Conservation (phyloP, 768 basidiomycete genomes). For the Lentinula detonsa region DNA sequence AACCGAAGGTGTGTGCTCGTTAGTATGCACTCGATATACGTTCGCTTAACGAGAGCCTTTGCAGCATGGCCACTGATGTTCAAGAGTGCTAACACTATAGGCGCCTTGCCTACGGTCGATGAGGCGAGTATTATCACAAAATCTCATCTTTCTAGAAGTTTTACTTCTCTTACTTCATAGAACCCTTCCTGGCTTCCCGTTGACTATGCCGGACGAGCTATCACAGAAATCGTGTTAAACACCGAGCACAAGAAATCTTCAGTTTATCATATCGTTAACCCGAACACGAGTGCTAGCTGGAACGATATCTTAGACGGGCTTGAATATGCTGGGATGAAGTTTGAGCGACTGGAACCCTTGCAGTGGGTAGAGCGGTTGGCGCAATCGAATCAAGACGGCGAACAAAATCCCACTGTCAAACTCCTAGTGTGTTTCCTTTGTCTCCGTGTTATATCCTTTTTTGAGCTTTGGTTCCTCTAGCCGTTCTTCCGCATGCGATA, state of each 20-base stretch:
- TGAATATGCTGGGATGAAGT: constrained; percentile 27
- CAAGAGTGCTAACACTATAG: constrained; percentile 35
- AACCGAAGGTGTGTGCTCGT: constrained; percentile 27
- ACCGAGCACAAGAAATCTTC: constrained; percentile 8
- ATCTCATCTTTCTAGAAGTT: background rate
- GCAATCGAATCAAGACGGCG: constrained; percentile 27
- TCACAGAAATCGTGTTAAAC: constrained; percentile 34
- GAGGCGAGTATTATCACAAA: constrained; percentile 17
- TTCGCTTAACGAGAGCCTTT: background rate
- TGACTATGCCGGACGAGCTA: constrained; percentile 40
- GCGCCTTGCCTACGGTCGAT: constrained; percentile 23
- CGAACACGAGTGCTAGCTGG: constrained; percentile 28
- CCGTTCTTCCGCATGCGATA: constrained; percentile 27
- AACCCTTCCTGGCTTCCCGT: constrained; percentile 47
- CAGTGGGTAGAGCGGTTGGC: constrained; percentile 33
- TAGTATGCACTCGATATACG: background rate
- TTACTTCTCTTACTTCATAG: constrained; percentile 10
- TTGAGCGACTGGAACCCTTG: constrained; percentile 26
- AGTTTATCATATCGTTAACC: constrained; percentile 34
- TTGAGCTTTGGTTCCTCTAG: constrained; percentile 11
- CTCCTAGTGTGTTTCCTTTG: constrained; percentile 22
- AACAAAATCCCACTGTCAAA: constrained; percentile 36
- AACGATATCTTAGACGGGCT: constrained; percentile 32
- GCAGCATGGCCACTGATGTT: constrained; percentile 35
- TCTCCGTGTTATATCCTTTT: background rate